Percentiles rank a stretch among this genome's conserved stretches.
Evolutionary conservation across 495 filamentous ascomycete genomes (phyloP).

Genomic region (Talaromyces trachyspermus): DNA sequence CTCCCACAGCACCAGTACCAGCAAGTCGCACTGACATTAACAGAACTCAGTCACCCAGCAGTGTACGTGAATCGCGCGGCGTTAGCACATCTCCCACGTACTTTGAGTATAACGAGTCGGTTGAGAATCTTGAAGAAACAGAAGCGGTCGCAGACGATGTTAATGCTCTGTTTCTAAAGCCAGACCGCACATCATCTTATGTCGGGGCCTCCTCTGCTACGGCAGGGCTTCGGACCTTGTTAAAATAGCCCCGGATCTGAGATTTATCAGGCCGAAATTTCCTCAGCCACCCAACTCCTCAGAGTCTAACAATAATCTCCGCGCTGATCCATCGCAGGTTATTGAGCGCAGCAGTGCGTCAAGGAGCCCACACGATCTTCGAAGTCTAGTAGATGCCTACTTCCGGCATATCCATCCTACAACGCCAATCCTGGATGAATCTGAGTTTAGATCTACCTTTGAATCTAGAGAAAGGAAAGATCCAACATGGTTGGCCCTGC

Average conservation of each 20-base stretch:
- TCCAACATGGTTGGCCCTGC: conserved; percentile 56
- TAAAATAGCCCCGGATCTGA: conserved; percentile 50
- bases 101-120: background rate
- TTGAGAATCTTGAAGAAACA: background rate
- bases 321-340: conserved; percentile 14
- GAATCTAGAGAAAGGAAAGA: conserved; percentile 53
- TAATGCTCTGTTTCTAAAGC: conserved; percentile 55
- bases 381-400: conserved; percentile 46
- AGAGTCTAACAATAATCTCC: conserved; percentile 8
- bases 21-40: background rate
- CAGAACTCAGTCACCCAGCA: background rate
- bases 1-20: background rate
- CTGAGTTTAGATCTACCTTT: conserved; percentile 56
- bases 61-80: background rate
- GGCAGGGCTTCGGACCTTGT: conserved; percentile 60
- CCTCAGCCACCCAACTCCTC: conserved; percentile 23
- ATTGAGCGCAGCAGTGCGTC: conserved; percentile 16
- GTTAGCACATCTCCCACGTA: no score
- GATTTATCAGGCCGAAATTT: conserved; percentile 26
- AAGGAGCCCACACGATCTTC: conserved; percentile 29
- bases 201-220: conserved; percentile 64
- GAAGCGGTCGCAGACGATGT: conserved; percentile 47
- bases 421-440: conserved; percentile 61
- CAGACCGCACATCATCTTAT: conserved; percentile 56
- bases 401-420: conserved; percentile 59